These are phyloP conservation scores for Pichia exigua DNA, from an alignment of 805 yeast species.

Conservation along the genomic window DNA sequence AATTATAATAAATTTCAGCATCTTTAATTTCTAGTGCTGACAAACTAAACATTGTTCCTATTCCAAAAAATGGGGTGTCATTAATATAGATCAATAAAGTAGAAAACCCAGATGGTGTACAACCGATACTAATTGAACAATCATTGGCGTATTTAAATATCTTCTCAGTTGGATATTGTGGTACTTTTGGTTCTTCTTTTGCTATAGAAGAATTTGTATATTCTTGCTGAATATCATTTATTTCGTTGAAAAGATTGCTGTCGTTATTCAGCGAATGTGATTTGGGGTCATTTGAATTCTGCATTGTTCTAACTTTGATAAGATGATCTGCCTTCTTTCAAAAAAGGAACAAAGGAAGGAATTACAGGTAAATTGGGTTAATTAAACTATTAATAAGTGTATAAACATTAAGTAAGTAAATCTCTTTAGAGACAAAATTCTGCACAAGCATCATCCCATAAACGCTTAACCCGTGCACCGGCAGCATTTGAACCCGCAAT, in stretches of 20 bases:
- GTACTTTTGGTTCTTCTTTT: not conserved
- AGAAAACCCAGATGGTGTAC: conserved; percentile 12
- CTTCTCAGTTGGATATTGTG: conserved; percentile 3
- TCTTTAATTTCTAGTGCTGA: conserved; percentile 8
- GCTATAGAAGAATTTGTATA: not conserved
- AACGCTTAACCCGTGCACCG: not conserved
- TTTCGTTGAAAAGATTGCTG: not conserved
- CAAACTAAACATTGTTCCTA: conserved; percentile 8
- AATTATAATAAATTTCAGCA: conserved; percentile 13
- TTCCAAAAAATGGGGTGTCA: conserved; percentile 13
- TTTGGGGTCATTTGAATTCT: not conserved
- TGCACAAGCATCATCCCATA: not conserved
- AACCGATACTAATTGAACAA: conserved; percentile 10
- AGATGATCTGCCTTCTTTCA: not conserved
- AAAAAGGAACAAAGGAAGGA: too few relatives aligned
- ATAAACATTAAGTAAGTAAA: too few relatives aligned
- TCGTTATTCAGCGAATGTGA: not conserved
- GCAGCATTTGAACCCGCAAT: not conserved
- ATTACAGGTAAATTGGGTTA: too few relatives aligned
- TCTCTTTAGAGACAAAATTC: not conserved
- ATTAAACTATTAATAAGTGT: too few relatives aligned
- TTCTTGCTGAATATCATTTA: not conserved
- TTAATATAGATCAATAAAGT: conserved; percentile 10
- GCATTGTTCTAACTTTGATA: not conserved
- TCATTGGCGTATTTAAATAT: conserved; percentile 9